Base-by-base conservation (phyloP, 2,329 filamentous ascomycete genomes). In the Plenodomus biglobosus region DNA sequence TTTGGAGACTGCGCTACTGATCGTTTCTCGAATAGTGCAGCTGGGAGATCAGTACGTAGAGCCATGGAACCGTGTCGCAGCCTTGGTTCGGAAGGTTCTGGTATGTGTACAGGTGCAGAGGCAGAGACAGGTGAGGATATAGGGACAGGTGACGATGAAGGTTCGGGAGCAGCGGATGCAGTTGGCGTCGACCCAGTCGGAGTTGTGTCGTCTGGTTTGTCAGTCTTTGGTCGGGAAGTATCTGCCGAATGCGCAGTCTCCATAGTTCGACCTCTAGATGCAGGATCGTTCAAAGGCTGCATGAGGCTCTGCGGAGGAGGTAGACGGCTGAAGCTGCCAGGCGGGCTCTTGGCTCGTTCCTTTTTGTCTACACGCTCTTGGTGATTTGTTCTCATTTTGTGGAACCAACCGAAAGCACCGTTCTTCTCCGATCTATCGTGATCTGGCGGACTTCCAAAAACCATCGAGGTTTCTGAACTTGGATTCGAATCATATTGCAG, bases 401-500 rank as follows among this genome's bases (percentile, higher is more conserved):
- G 80, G 55, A 87, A 79, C 75, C 85, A 87, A 6, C 80, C 82
- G 55, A 87, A 80, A 1, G 84, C 77, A 1, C 83, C 80, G 53
- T 80, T 84, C 68, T 80, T 83, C 53, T 84, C 65, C 2, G 50
- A 67, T 40, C 78, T 77, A 11, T 70, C 70, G 13, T 49, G 36
- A 36, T 70, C 66, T 30, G 59, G 61, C 11, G 46, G 59, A 38
- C 58, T 66, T 34, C 70, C 50, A 57, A 72, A 75, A 47, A 59
- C 48, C 46, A 63, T 58, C 8, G 66, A 61, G 3, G 60, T 41
- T 24, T 70, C 68, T 2, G 61, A 55, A 13, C 56, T 54, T 19
- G 65, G 64, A 11, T 60, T 58, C 2, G 65, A 63, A 20, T 71
- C 68, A 27, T 61, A 65, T 44, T 71, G 67, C 18, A 69, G 52